Base-by-base conservation (phyloP, 1,284 basidiomycete genomes). In the Leccinum huronense region DNA sequence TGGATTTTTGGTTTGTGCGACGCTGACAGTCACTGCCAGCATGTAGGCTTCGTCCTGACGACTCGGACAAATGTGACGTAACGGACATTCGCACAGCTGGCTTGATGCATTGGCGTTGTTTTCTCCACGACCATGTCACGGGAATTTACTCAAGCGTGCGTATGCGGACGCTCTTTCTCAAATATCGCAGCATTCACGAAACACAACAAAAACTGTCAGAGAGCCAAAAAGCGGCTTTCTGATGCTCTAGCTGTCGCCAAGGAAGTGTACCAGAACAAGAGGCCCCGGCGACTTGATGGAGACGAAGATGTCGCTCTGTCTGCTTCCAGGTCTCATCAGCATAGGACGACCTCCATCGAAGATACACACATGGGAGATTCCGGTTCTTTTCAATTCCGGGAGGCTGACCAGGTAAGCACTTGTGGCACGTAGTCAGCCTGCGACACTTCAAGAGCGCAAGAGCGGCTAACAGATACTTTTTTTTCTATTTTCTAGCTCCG, bases 161-260 rank as follows among this genome's bases (percentile, higher is more conserved):
- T 48, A n/a, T 51, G 48, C 23, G 48, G 48, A 51, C 48, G 23
- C 11, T 13, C 48, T 51, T 51, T 51, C 48, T 51, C 48, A 23
- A 19, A 51, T 51, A 51, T 51, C n/a, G 48, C 48, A 51, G 48
- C 48, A 51, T 51, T 51, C 48, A 51, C 48, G 23, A 51, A 51
- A 11, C 48, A 51, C 48, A 51, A 51, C 23, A 51, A 19, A 11
- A 23, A 23, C 6, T 48, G 45, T 48, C 45, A 48, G 45, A 48
- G 45, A 48, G 45, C n/a, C 45, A 48, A 48, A 13, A 48, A 48
- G 45, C 19, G 45, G 19, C 45, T 48, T 19, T 48, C 45, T 48
- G 45, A 48, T 19, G 45, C 45, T 48, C n/a, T 48, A 19, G n/a
- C n/a, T 48, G 45, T 19, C 19, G 45, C 45, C 45, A 48, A 48